Base-by-base conservation (phyloP, 139 green algal genomes). In the Penium margaritaceum region DNA sequence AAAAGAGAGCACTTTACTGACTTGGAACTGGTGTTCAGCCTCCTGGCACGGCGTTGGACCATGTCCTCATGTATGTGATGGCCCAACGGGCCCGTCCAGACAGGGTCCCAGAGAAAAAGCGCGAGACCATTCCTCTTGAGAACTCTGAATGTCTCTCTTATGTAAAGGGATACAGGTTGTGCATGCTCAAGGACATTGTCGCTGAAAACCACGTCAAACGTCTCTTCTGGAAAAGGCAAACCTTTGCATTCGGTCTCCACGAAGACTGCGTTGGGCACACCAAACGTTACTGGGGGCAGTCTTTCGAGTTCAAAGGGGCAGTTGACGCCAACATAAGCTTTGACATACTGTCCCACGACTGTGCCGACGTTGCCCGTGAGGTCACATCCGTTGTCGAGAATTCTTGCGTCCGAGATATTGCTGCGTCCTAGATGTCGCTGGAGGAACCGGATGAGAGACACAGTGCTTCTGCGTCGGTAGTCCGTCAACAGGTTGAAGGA, bases 111-210 rank as follows among this genome's bases (percentile, higher is more conserved):
- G 24, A 29, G 6, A 39, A 72, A 44, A 21, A 46, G 41, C n/a
- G 43, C 64, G 32, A 72, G 39, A 4, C 64, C 64, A 24, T 29
- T 29, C 27, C 17, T 30, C 39, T 72, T 72, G 21, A 72, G 24
- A 21, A 72, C 64, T 27, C 64, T 30, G 39, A 43, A 60, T 5
- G 41, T 72, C 21, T 72, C 64, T 17, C 30, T 27, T 12, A 72
- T 58, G n/a, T 62, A 72, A 34, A 58, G 24, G 12, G 60, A 29
- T 27, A 72, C 41, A 15, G 21, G 19, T 14, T 57, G 9, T 14
- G 43, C 64, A 38, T 72, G 64, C 64, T 72, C 64, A n/a, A 72
- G 24, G n/a, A 72, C 64, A 34, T 72, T 72, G 39, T 72, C 64
- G 17, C 29, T 53, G 30, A 72, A 72, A 12, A 60, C 64, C 12